Base-by-base conservation (phyloP, 805 yeast species). In the Pichia paraexigua region DNA sequence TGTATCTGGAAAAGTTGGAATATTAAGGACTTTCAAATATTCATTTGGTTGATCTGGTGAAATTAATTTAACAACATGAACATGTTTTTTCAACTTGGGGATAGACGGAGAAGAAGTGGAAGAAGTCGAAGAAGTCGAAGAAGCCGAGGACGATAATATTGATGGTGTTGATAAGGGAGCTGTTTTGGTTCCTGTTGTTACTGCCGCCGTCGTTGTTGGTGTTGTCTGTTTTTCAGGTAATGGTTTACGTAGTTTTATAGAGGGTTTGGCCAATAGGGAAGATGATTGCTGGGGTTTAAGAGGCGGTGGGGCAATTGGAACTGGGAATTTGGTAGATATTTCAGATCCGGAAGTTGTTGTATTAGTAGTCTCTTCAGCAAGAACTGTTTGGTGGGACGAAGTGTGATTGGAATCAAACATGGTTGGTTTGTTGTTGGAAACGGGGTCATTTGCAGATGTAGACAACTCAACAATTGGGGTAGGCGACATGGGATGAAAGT, bases 1-100 rank as follows among this genome's bases (percentile, higher is more conserved):
- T 3, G 88, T 82, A 15, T 87, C 90, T 0, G 99, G 99, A 53
- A 73, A 75, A 52, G 79, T 75, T 1, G 98, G 97, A 9, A 94
- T 82, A 15, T 79, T 80, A 41, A 94, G 71, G 48, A 85, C 82
- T 65, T 92, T 94, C 52, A 82, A 76, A 41, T 60, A 58, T 45
- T 82, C 86, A 6, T 61, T 47, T 63, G 91, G 90, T 47, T 80
- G 87, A 66, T 92, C 92, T 46, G 90, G 69, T 0, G 97, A 83
- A 15, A 79, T 67, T 46, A 94, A 71, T 5, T 88, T 82, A n/a
- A 91, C 77, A 43, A 85, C 78, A 63, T 81, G 82, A 2, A 75
- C 71, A 52, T 67, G 67, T 43, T 65, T 67, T 49, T 68, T 65
- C 35, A 54, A 27, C 13, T 42, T 42, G 18, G 50, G 39, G 27